These are phyloP conservation scores for Euclidium syriacum DNA, from an alignment of 345 rosid genomes.

Conservation along the genomic window DNA sequence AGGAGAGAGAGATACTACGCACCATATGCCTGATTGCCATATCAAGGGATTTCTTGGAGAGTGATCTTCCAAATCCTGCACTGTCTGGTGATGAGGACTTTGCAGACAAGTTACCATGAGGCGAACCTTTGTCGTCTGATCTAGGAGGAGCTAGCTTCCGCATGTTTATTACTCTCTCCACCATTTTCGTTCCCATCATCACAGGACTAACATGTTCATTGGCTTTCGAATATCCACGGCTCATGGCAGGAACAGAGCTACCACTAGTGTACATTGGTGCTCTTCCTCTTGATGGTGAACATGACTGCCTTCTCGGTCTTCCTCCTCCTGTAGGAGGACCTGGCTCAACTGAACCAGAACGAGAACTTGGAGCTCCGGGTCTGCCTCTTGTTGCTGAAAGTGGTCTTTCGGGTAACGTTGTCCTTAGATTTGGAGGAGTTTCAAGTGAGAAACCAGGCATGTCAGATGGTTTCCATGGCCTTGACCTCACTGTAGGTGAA, in stretches of 20 bases:
- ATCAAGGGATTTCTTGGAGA: slow-evolving; percentile 95
- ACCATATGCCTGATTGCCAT: slow-evolving; percentile 99
- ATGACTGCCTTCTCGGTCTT: slow-evolving; percentile 81
- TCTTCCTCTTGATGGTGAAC: slow-evolving; percentile 96
- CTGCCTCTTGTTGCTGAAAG: slow-evolving; percentile 92
- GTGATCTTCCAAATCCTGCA: slow-evolving; percentile 85
- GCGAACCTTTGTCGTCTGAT: slow-evolving; percentile 69
- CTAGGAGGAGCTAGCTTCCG: slow-evolving; percentile 79
- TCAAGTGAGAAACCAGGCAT: slow-evolving; percentile 97
- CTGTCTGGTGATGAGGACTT: slow-evolving; percentile 91
- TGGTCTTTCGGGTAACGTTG: slow-evolving; percentile 81
- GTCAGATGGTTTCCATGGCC: slow-evolving; percentile 98
- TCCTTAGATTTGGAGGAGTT: slow-evolving; percentile 95
- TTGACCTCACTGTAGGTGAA: slow-evolving; percentile 72
- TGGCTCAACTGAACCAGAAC: slow-evolving; percentile 86
- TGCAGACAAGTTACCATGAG: slow-evolving; percentile 61
- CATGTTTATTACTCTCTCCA: slow-evolving; percentile 94
- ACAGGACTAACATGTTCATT: slow-evolving; percentile 83
- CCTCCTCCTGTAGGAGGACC: slow-evolving; percentile 44
- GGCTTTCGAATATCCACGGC: slow-evolving; percentile 56
- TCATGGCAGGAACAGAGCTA: slow-evolving; percentile 84
- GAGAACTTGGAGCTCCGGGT: slow-evolving; percentile 87
- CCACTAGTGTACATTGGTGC: slow-evolving; percentile 65
- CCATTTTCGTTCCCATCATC: slow-evolving; percentile 87
- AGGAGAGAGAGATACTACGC: slow-evolving; percentile 16